A percentile compares a stretch with the other conserved stretches of the same genome.
Evolutionary conservation across 176 grass and related monocot genomes (phyloP).

Genomic region (Eragrostis curvula): DNA sequence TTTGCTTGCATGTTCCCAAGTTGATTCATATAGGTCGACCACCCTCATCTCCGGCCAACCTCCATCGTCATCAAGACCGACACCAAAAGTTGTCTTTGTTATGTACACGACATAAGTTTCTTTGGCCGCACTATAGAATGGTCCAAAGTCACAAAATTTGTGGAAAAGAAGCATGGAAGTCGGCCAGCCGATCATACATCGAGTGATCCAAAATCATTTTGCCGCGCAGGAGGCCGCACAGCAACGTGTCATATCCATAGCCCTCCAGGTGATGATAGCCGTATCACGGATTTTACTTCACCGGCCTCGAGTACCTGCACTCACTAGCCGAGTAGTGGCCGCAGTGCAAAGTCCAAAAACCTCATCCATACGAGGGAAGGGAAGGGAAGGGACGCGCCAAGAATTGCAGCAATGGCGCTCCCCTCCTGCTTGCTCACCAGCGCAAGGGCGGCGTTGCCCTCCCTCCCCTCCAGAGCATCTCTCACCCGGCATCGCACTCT

Average conservation of each 20-base stretch:
- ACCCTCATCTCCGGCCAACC: too few relatives aligned
- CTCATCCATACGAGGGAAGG: neutral
- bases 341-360: neutral
- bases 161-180: too few relatives aligned
- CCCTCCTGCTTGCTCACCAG: conserved; percentile 41
- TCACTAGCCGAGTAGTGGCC: neutral
- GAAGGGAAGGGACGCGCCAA: neutral
- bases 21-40: too few relatives aligned
- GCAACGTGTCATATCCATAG: neutral
- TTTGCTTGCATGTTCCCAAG: too few relatives aligned
- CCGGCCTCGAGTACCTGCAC: too few relatives aligned
- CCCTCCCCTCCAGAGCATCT: neutral
- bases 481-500: neutral
- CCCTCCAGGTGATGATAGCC: neutral
- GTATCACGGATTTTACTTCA: too few relatives aligned
- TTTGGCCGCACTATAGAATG: too few relatives aligned
- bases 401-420: conserved; percentile 35
- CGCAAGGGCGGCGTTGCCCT: conserved; percentile 12
- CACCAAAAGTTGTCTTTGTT: too few relatives aligned
- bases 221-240: neutral
- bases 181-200: neutral
- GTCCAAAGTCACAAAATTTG: too few relatives aligned
- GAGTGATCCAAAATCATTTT: neutral
- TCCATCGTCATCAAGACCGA: too few relatives aligned
- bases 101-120: too few relatives aligned